Conservation (phyloP, 257 asterid species). For the Rubia yunnanensis region DNA sequence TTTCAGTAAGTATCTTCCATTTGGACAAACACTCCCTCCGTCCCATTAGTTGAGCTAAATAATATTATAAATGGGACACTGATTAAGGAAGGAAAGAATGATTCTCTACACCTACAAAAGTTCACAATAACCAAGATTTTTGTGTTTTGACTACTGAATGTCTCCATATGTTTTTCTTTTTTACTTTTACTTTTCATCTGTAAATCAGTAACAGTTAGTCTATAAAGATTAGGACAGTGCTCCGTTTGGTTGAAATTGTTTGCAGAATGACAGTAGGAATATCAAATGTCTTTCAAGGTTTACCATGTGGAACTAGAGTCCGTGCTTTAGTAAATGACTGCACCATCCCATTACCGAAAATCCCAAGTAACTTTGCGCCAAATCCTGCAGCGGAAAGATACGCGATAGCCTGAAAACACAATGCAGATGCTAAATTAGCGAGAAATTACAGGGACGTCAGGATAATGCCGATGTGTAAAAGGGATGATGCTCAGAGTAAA, state of each 20-base stretch:
- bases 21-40: background rate
- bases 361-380: constrained; percentile 96
- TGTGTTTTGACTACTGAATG: too few species aligned
- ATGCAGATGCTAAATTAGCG: constrained; percentile 1
- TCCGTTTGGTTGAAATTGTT: background rate
- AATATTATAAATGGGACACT: background rate
- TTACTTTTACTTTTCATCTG: too few species aligned
- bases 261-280: background rate
- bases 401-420: constrained; percentile 67
- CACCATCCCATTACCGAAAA: constrained; percentile 97
- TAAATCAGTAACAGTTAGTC: too few species aligned
- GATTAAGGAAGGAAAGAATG: too few species aligned
- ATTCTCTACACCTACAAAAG: too few species aligned
- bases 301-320: constrained; percentile 77
- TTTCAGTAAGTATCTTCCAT: background rate
- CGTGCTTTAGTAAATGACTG: constrained; percentile 90
- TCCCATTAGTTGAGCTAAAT: background rate
- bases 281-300: constrained; percentile 12
- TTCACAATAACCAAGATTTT: too few species aligned
- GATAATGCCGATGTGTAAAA: background rate
- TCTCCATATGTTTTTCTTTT: too few species aligned
- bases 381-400: constrained; percentile 94
- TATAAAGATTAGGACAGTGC: too few species aligned
- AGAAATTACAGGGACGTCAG: background rate
- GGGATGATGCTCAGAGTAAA: background rate